Percentiles rank a stretch among this genome's conserved stretches.
Evolutionary conservation across 306 rosid genomes (phyloP).

Genomic region (Sicyos edulis): DNA sequence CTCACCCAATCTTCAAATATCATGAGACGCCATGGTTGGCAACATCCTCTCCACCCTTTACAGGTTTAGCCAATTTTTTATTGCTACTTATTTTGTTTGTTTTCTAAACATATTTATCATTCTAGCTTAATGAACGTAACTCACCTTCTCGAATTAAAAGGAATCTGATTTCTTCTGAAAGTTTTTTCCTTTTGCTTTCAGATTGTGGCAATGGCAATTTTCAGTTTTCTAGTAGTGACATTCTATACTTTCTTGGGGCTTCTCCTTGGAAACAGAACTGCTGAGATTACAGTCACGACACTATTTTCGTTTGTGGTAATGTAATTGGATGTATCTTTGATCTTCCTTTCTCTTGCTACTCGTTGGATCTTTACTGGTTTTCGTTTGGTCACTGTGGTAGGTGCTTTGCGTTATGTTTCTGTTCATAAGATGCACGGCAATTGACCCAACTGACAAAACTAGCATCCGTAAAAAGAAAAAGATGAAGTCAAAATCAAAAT

Average conservation of each 20-base stretch:
- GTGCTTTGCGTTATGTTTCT: conserved; percentile 50
- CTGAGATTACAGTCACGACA: conserved; percentile 53
- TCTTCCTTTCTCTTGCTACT: background rate
- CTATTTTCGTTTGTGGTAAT: conserved; percentile 53
- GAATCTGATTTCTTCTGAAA: background rate
- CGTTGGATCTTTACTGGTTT: background rate
- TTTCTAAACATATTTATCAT: background rate
- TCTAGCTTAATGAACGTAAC: background rate
- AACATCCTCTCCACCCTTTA: conserved; percentile 80
- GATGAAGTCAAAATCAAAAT: conserved; percentile 21
- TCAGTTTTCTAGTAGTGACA: conserved; percentile 46
- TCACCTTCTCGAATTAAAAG: background rate
- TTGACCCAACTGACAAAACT: conserved; percentile 78
- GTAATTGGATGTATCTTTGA: background rate
- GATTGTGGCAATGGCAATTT: conserved; percentile 75
- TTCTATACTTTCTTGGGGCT: conserved; percentile 80
- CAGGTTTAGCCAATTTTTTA: conserved; percentile 43
- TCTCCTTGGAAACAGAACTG: conserved; percentile 59
- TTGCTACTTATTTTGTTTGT: background rate
- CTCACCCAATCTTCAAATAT: conserved; percentile 4
- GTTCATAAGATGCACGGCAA: conserved; percentile 75
- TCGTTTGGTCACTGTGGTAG: conserved; percentile 27
- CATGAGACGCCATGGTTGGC: conserved; percentile 95
- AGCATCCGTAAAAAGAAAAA: conserved; percentile 43
- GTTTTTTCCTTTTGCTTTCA: conserved; percentile 23